A percentile compares a stretch with the other conserved stretches of the same genome.
Evolutionary conservation across 78 protist species (phyloP).

Genomic region (Speleostelium caveatum): DNA sequence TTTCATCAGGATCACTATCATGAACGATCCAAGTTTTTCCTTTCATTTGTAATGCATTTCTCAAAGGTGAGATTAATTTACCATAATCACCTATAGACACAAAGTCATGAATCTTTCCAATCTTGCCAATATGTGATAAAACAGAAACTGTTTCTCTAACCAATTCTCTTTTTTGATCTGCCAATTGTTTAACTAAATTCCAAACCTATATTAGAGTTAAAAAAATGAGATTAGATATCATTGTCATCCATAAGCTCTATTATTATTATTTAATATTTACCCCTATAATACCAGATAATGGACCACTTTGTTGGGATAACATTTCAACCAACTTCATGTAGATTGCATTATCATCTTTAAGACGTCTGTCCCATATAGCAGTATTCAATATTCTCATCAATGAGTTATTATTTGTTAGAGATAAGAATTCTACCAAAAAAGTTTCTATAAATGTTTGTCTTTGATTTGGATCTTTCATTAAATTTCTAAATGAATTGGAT

Average conservation of each 20-base stretch:
- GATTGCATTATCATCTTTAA: conserved; percentile 18
- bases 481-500: background rate
- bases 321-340: background rate
- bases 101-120: conserved; percentile 33
- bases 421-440: background rate
- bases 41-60: conserved; percentile 14
- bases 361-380: conserved; percentile 3
- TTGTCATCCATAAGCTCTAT: no score
- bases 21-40: conserved; percentile 49
- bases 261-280: background rate
- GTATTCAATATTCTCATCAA: conserved; percentile 17
- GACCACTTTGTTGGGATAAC: background rate
- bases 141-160: conserved; percentile 25
- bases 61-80: conserved; percentile 21
- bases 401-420: background rate
- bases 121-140: conserved; percentile 34
- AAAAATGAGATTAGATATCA: no score
- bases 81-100: conserved; percentile 81
- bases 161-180: conserved; percentile 33
- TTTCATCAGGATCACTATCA: conserved; percentile 25
- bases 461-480: background rate
- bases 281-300: background rate
- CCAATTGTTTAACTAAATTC: conserved; percentile 6
- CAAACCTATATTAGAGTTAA: background rate
- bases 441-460: conserved; percentile 21